Base-by-base conservation (phyloP, 768 basidiomycete species). In the Pleurotus cornucopiae region DNA sequence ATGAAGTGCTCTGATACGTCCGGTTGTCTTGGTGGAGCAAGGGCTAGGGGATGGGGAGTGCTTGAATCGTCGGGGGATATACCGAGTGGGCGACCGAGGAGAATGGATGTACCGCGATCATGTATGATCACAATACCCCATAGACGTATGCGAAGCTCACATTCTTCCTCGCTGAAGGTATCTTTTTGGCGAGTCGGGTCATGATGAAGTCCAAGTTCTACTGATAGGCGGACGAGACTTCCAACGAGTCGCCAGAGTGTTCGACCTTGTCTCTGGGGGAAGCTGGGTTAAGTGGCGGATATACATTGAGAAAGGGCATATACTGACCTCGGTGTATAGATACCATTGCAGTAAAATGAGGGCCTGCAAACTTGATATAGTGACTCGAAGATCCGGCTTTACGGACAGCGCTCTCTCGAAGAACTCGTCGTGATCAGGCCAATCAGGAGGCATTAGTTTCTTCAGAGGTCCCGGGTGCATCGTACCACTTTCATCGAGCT, bases 241-340 rank as follows among this genome's bases (percentile, higher is more conserved):
- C 91, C 91, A 53, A 91, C 90, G 13, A 94, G 82, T 53, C 91
- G 88, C 91, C 91, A 94, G 2, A 94, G 74, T 1, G 89, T 88
- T 60, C 90, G 83, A n/a, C 91, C 91, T 80, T 91, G 90, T 61
- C 91, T 84, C 91, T 94, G 63, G 18, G 34, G 60, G 47, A 40
- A 46, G 55, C 4, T 4, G 5, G 44, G n/a, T 23, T 9, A 44
- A 16, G n/a, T 43, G 43, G 45, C 43, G 57, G 53, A 63, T 62
- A 14, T 58, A 16, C 48, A 1, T 37, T 34, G 9, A 5, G 21
- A 14, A 58, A 7, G 1, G 30, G 20, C 2, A 44, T 37, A 25
- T 3, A 64, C 80, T 54, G 60, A 89, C 91, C 79, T 93, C 91
- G 18, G 86, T 91, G 63, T 93, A 94, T 18, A 94, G 78, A 69